A percentile compares a stretch with the other conserved stretches of the same genome.
Conservation (phyloP, 345 rosid genomes). For the Pseudoturritis turrita region DNA sequence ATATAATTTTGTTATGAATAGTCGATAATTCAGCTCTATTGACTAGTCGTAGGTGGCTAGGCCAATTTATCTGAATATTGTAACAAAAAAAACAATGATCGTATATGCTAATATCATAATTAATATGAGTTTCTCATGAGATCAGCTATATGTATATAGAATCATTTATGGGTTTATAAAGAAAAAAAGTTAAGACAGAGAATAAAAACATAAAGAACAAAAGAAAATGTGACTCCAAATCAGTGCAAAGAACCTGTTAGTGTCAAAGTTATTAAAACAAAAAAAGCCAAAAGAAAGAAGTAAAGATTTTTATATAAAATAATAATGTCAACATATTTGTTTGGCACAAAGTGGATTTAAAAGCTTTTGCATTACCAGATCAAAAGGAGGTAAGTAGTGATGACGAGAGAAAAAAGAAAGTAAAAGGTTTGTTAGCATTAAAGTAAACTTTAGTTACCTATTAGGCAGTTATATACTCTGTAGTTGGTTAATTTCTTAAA, state of each 20-base stretch:
- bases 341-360: slow-evolving; percentile 13
- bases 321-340: slow-evolving; percentile 19
- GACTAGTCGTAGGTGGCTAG: not conserved
- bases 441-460: not conserved
- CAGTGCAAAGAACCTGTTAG: not conserved
- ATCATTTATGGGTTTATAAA: not conserved
- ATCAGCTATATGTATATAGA: not conserved
- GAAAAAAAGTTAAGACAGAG: not conserved
- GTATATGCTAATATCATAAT: not conserved
- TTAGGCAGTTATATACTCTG: not conserved
- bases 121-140: not conserved
- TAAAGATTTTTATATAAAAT: slow-evolving; percentile 9
- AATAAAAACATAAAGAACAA: not conserved
- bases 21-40: slow-evolving; percentile 1
- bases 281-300: not conserved
- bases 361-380: slow-evolving; percentile 27
- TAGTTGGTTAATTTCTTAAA: not conserved
- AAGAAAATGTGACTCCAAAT: slow-evolving; percentile 7
- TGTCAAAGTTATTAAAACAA: not conserved
- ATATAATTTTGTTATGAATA: not conserved
- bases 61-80: not conserved
- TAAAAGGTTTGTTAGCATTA: not conserved
- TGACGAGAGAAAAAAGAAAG: not conserved
- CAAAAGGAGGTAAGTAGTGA: slow-evolving; percentile 6
- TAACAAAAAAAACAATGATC: not conserved